These are phyloP conservation scores for Noccaea caerulescens DNA, from an alignment of 345 rosid species.

Conservation along the genomic window DNA sequence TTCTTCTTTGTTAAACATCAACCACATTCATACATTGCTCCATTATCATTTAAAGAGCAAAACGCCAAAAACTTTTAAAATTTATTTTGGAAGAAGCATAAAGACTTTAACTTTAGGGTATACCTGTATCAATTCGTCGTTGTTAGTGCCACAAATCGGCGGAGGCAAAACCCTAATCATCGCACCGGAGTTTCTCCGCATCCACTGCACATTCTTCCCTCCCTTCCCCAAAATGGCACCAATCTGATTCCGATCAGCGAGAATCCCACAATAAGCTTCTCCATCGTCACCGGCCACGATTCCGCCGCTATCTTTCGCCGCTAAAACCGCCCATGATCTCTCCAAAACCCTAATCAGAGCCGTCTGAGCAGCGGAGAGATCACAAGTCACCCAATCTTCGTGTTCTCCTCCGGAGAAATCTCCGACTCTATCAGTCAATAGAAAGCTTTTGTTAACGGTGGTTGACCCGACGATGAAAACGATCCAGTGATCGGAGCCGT, in stretches of 20 bases:
- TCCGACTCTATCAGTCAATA: constrained; percentile 42
- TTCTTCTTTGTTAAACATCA: too few relatives aligned
- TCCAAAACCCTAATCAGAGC: constrained; percentile 68
- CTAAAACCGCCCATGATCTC: constrained; percentile 60
- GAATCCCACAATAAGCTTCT: constrained; percentile 62
- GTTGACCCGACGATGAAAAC: constrained; percentile 50
- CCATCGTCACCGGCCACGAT: constrained; percentile 29
- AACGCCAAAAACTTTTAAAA: too few relatives aligned
- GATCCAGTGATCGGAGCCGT: constrained; percentile 52
- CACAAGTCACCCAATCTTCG: constrained; percentile 42
- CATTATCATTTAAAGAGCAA: too few relatives aligned
- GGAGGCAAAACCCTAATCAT: constrained; percentile 59
- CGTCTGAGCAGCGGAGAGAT: constrained; percentile 59
- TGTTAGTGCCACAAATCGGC: constrained; percentile 53
- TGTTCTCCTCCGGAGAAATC: constrained; percentile 21
- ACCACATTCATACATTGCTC: too few relatives aligned
- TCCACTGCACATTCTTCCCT: constrained; percentile 52
- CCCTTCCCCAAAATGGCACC: constrained; percentile 57
- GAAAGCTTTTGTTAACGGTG: constrained; percentile 37
- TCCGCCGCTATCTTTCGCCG: constrained; percentile 36
- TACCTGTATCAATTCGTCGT: constrained; percentile 68
- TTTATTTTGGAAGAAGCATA: too few relatives aligned
- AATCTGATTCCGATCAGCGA: constrained; percentile 56
- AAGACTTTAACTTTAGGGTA: too few relatives aligned
- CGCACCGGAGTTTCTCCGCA: constrained; percentile 60